Base-by-base conservation (phyloP, 169 alveolate species). In the Plasmodium fragile region DNA sequence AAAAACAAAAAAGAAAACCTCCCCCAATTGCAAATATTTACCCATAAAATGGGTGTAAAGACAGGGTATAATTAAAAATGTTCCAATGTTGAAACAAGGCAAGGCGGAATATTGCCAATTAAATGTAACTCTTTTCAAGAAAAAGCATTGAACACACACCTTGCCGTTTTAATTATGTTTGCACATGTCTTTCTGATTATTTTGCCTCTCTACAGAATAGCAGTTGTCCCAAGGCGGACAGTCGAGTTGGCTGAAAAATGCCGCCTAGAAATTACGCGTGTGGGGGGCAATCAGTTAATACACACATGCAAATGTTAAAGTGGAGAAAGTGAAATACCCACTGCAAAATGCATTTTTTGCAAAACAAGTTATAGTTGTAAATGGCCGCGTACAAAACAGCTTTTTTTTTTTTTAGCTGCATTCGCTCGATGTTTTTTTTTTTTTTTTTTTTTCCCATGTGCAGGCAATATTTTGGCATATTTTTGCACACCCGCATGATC, bases 131-230 rank as follows among this genome's bases (percentile, higher is more conserved):
- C 28, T 69, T 25, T n/a, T 18, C 28, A 5, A 82, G 73, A 82
- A 49, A 83, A 83, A 83, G 49, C 83, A 83, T 83, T 73, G 84
- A 72, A 83, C 59, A 49, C 18, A 69, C 30, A 71, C 39, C 41
- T 83, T 49, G 30, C 55, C 11, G 36, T 72, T 83, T 71, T 45
- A 72, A 52, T 49, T 49, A 49, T 11, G 73, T 52, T 28, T 55
- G 30, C 41, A 53, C 30, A 22, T 6, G 53, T 30, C 13, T 78
- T 36, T 41, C 52, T 22, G 73, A 41, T 69, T 82, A 69, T 41
- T 73, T 73, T 73, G 25, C 43, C n/a, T 36, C 39, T 41, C 59
- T 52, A 43, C 59, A 72, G 53, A 52, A 39, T 45, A 32, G 53
- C 41, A 34, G 55, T 39, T 45, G 59, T 49, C 73, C 25, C 18